phyloP scores from a whole-genome alignment of 2,329 filamentous ascomycete species.

The Xylaria arbuscula region DNA sequence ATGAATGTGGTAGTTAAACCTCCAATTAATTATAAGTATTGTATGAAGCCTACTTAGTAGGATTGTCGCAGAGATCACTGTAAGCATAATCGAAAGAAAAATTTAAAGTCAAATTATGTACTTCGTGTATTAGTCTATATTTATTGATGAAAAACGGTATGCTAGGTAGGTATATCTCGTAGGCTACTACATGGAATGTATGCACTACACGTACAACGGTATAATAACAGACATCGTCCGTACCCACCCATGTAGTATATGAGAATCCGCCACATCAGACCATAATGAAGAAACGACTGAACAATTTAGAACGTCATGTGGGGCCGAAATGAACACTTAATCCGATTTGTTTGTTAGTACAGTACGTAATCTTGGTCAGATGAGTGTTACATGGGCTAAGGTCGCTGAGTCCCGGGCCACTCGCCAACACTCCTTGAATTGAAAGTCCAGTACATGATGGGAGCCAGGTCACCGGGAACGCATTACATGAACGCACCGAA shows the following conservation, averaged over 20 bases:
- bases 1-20: not conserved
- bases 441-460: conserved; percentile 35
- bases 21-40: not conserved
- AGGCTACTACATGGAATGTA: conserved; percentile 3
- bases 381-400: conserved; percentile 29
- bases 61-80: not conserved
- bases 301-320: conserved; percentile 29
- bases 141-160: conserved; percentile 9
- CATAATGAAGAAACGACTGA: conserved; percentile 39
- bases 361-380: conserved; percentile 23
- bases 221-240: not conserved
- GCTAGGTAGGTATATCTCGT: conserved; percentile 4
- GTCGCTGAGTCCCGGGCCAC: conserved; percentile 19
- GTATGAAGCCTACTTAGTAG: not conserved
- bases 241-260: conserved; percentile 29
- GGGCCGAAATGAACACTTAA: conserved; percentile 24
- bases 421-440: conserved; percentile 18
- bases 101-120: not conserved
- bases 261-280: conserved; percentile 47
- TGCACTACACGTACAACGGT: not conserved
- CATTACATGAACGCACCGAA: conserved; percentile 7
- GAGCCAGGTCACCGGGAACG: conserved; percentile 35
- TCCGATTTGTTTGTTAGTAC: conserved; percentile 35
- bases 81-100: not conserved
- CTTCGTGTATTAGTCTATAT: conserved; percentile 3